These are phyloP conservation scores for Orbilia javanica DNA, from an alignment of 2,329 filamentous ascomycete species.

Conservation along the genomic window DNA sequence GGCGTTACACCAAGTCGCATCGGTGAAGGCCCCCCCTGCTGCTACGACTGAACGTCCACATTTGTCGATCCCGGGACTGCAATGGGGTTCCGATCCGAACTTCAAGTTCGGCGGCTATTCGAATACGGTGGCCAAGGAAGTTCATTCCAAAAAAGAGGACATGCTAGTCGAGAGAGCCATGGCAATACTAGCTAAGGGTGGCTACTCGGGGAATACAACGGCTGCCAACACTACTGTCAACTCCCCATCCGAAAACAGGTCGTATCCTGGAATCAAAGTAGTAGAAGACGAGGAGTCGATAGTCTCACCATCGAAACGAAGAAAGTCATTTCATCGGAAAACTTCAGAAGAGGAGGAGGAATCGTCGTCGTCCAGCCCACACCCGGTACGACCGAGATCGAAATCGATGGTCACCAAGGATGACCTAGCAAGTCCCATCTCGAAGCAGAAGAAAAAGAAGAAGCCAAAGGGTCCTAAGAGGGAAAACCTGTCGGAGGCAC, in stretches of 20 bases:
- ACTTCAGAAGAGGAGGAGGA: constrained; percentile 60
- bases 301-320: constrained; percentile 52
- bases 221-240: constrained; percentile 61
- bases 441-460: constrained; percentile 67
- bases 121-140: constrained; percentile 30
- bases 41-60: constrained; percentile 33
- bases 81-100: constrained; percentile 62
- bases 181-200: constrained; percentile 56
- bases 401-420: constrained; percentile 36
- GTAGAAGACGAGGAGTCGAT: constrained; percentile 40
- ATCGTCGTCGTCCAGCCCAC: constrained; percentile 58
- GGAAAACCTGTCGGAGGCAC: constrained; percentile 78
- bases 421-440: constrained; percentile 37
- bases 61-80: constrained; percentile 41
- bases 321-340: constrained; percentile 56
- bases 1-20: constrained; percentile 46
- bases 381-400: constrained; percentile 34
- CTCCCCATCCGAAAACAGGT: constrained; percentile 61
- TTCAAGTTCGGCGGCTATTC: constrained; percentile 61
- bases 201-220: constrained; percentile 58
- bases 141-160: constrained; percentile 46
- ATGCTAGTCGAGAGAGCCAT: constrained; percentile 59
- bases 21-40: constrained; percentile 5
- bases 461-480: constrained; percentile 69
- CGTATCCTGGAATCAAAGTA: constrained; percentile 39